Base-by-base conservation (phyloP, 192 early-diverging fungal species). In the Backusella tuberculispora region DNA sequence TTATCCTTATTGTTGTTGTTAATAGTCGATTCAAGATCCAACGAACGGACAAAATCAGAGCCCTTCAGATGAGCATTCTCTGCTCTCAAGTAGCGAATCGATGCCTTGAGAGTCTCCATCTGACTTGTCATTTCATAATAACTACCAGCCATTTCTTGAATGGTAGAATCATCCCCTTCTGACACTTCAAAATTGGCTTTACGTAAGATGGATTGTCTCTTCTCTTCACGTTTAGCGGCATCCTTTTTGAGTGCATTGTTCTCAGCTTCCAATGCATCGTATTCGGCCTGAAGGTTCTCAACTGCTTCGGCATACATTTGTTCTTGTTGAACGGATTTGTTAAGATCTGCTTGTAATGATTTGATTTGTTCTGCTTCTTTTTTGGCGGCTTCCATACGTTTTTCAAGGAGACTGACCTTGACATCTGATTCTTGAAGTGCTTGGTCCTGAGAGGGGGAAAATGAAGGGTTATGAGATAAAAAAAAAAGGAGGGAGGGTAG, bases 61-160 rank as follows among this genome's bases (percentile, higher is more conserved):
- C 88, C 88, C 71, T 94, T 95, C 71, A 98, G 74, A 4, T 91
- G 89, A n/a, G 92, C 86, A 80, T 96, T 96, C 75, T 98, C 96
- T 53, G 87, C 84, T 41, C 94, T 89, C 74, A 96, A 53, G 74
- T 88, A 95, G 10, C 90, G 83, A 42, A 96, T 71, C 0, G 94
- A 91, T 17, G 90, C 87, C 77, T 92, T 92, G 47, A 97, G 85
- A 26, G 90, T 69, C 76, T 93, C 87, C 70, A 91, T 81, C 88
- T 90, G 80, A 73, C 82, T 68, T 66, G 79, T 44, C 41, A 68
- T 81, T 24, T 72, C 73, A 44, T 76, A 21, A 34, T 70, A 76
- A 63, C 29, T 71, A 38, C 66, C 66, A 15, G 63, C 70, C 26
- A 63, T 75, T 17, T 24, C 37, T 10, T 74, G 69, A 21, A 40